A percentile compares a stretch with the other conserved stretches of the same genome.
Evolutionary conservation across 139 green algal species (phyloP).

Genomic region (Diplosphaera chodatii): DNA sequence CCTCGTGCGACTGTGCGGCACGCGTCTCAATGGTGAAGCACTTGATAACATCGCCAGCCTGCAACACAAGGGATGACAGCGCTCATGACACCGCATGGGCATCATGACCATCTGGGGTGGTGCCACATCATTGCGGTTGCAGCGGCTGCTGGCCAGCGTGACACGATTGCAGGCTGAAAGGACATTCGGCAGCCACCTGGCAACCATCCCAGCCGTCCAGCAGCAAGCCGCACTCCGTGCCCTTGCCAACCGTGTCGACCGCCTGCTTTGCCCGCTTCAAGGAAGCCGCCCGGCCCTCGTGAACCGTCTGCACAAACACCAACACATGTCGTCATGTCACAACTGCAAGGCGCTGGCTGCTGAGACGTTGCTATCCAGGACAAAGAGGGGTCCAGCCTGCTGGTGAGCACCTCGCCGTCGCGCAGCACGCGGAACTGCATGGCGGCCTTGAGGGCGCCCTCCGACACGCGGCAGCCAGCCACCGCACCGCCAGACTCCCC

Average conservation of each 20-base stretch:
- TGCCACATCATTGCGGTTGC: no score
- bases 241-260: constrained; percentile 64
- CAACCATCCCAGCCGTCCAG: constrained; percentile 57
- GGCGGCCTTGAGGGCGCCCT: constrained; percentile 29
- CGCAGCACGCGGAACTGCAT: constrained; percentile 55
- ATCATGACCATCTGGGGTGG: no score
- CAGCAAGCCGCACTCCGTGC: constrained; percentile 73
- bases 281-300: constrained; percentile 45
- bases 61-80: no score
- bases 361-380: no score
- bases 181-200: not conserved
- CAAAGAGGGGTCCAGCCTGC: no score
- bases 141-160: no score
- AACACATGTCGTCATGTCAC: no score
- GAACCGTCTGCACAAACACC: constrained; percentile 27
- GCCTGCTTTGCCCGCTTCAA: constrained; percentile 68
- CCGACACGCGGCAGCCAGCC: constrained; percentile 49
- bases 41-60: constrained; percentile 57
- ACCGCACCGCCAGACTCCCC: constrained; percentile 12
- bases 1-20: not conserved
- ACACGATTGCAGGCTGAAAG: no score
- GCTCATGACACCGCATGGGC: no score
- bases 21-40: constrained; percentile 38
- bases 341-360: no score
- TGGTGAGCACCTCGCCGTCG: not conserved